Evolutionary conservation across 164 flowering plant genomes (phyloP), one percentile per base, ranked within the genome.

Genomic region (Paratinospora sagittata): DNA sequence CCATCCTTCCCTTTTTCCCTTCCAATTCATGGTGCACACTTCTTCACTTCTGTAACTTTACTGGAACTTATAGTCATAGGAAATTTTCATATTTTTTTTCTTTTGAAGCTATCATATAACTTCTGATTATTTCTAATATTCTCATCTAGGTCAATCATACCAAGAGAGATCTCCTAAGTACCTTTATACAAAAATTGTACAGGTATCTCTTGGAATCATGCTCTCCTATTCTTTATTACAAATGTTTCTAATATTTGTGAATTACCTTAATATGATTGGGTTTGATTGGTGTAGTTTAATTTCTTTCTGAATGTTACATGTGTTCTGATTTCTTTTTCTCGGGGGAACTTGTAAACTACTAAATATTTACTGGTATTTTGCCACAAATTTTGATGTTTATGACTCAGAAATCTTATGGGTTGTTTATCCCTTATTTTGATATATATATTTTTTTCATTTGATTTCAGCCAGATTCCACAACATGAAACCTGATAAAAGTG

Each of bases 121-220:
- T 9, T 27, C 24, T 10, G 26, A 62, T 23, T 60, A 23, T 61
- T 47, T 8, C 68, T 47, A 27, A 6, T 55, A 33, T 26, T 65
- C 26, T 70, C 27, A n/a, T 14, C 26, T 45, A 85, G 89, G 87
- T 86, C 41, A 85, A 84, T 68, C 80, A 82, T 64, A 69, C 79
- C 26, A 86, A 84, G 64, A 78, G 85, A 63, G 81, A 81, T 17
- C 83, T 86, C 27, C 84, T 78, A 69, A 75, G 61, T 65, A 75
- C 72, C 49, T 80, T 84, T 43, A 82, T 86, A 23, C 69, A 81
- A 55, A 80, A 77, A 10, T 71, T 86, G 21, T 86, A 84, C 82
- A 81, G 85, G 87, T 85, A 78, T 27, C n/a, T 30, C 8, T 30
- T 67, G 10, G 27, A 23, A 0, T 68, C 60, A 1, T 9, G 37